Percentiles rank a stretch among this genome's conserved stretches.
phyloP scores from a whole-genome alignment of 2,329 filamentous ascomycete species.

The Thelonectria blattea region DNA sequence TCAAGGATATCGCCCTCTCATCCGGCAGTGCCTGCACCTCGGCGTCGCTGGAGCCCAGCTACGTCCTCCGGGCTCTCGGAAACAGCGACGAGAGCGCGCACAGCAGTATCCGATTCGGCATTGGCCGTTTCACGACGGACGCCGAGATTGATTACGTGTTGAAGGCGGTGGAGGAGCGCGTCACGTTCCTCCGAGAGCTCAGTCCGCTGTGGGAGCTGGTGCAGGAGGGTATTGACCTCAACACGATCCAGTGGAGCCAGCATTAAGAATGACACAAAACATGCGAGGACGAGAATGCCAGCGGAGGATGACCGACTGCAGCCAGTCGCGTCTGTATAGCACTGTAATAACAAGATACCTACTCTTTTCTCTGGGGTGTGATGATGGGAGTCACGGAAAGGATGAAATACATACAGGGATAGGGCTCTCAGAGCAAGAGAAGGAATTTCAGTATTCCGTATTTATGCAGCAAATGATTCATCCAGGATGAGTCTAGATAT shows the following conservation, averaged over 20 bases:
- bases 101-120: conserved; percentile 96
- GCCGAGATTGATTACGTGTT: conserved; percentile 96
- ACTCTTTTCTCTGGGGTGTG: conserved; percentile 39
- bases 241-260: conserved; percentile 98
- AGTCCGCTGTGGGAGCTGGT: conserved; percentile 98
- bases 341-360: conserved; percentile 44
- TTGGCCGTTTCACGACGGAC: conserved; percentile 95
- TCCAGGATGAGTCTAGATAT: not conserved
- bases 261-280: conserved; percentile 62
- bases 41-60: conserved; percentile 93
- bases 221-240: conserved; percentile 92
- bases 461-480: conserved; percentile 6
- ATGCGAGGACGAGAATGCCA: not conserved
- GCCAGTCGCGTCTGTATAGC: conserved; percentile 42
- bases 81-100: conserved; percentile 98
- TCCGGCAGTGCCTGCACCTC: conserved; percentile 98
- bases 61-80: conserved; percentile 90
- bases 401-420: conserved; percentile 17
- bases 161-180: conserved; percentile 88
- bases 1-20: conserved; percentile 97
- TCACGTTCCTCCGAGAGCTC: conserved; percentile 90
- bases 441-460: conserved; percentile 16
- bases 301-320: conserved; percentile 26
- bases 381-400: conserved; percentile 34
- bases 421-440: conserved; percentile 22